Evolutionary conservation across 2,329 filamentous ascomycete species (phyloP).

Genomic region (Pseudogymnoascus sp.): DNA sequence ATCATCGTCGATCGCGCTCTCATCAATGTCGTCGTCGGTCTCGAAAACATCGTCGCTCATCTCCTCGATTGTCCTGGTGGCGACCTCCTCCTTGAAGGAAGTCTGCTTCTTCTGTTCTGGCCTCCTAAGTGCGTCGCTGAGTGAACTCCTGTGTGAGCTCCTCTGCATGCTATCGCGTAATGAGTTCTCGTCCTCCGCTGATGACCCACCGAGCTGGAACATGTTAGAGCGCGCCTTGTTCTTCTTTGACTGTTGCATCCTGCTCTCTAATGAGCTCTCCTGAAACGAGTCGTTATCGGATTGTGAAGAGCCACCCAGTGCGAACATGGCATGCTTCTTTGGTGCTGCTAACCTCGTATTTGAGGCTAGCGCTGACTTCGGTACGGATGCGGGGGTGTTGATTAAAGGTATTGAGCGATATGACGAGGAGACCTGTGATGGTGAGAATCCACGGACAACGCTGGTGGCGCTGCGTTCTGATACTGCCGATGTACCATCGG

Average conservation of each 20-base stretch:
- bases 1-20: slow-evolving; percentile 71
- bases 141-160: slow-evolving; percentile 41
- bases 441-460: slow-evolving; percentile 80
- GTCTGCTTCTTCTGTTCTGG: slow-evolving; percentile 61
- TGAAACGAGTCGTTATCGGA: slow-evolving; percentile 29
- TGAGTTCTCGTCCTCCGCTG: slow-evolving; percentile 75
- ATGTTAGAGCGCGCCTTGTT: slow-evolving; percentile 35
- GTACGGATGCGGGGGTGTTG: slow-evolving; percentile 31
- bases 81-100: slow-evolving; percentile 72
- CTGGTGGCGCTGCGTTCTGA: slow-evolving; percentile 41
- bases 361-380: slow-evolving; percentile 34
- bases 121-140: slow-evolving; percentile 45
- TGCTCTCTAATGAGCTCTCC: slow-evolving; percentile 21
- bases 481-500: slow-evolving; percentile 10
- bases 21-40: slow-evolving; percentile 61
- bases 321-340: slow-evolving; percentile 48
- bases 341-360: slow-evolving; percentile 57
- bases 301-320: slow-evolving; percentile 31
- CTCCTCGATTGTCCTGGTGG: slow-evolving; percentile 56
- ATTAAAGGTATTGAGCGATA: slow-evolving; percentile 42
- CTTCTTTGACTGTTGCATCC: slow-evolving; percentile 39
- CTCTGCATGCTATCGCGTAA: slow-evolving; percentile 41
- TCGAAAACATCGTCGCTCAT: slow-evolving; percentile 49
- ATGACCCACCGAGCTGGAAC: slow-evolving; percentile 72
- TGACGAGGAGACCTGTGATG: slow-evolving; percentile 62